A percentile compares a stretch with the other conserved stretches of the same genome.
These are phyloP conservation scores for Solanum gandarillasii DNA, from an alignment of 257 asterid species.

Conservation along the genomic window DNA sequence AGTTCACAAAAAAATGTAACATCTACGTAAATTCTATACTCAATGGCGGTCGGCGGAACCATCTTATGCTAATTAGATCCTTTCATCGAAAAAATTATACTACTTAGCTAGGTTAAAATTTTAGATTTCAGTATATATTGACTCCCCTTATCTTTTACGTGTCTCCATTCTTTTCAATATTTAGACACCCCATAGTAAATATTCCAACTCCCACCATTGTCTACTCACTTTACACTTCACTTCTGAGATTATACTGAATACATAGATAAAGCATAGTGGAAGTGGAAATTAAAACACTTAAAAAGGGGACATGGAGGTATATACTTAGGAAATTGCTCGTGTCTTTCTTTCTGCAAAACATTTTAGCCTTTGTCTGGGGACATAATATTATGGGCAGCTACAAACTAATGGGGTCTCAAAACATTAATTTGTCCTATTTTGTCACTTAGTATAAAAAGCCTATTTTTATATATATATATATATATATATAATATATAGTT, in stretches of 20 bases:
- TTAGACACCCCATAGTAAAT: neutral
- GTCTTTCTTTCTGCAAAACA: neutral
- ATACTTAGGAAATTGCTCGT: conserved; percentile 6
- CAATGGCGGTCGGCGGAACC: neutral
- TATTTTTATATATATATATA: neutral
- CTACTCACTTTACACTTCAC: neutral
- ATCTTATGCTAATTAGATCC: neutral
- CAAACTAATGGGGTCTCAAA: conserved; percentile 9
- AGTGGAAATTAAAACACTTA: neutral
- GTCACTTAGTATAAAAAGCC: neutral
- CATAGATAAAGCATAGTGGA: conserved; percentile 3
- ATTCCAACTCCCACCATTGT: neutral
- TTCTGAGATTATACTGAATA: neutral
- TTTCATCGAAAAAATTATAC: neutral
- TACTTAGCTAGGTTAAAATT: neutral
- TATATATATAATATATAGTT: neutral
- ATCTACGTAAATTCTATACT: neutral
- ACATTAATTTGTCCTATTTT: neutral
- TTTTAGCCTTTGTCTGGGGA: conserved; percentile 9
- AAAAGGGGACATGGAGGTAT: conserved; percentile 14
- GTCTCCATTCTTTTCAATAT: neutral
- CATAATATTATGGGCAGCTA: conserved; percentile 28
- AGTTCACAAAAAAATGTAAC: neutral
- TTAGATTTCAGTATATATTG: neutral
- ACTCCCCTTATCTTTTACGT: neutral